These are phyloP conservation scores for Lepidium campestre DNA, from an alignment of 441 rosid genomes.

Conservation along the genomic window DNA sequence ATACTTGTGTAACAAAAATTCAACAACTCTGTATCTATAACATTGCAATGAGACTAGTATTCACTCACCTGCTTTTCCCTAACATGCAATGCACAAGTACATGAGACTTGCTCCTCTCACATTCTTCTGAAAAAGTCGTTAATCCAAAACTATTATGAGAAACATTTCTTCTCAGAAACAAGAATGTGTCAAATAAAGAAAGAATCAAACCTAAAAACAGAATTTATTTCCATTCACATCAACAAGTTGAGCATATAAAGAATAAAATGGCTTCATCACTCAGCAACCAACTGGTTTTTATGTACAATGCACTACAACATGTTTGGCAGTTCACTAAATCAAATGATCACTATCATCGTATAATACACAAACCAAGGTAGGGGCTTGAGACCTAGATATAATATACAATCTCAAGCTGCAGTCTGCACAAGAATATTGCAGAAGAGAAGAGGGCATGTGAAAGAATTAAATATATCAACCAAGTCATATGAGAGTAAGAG, in stretches of 20 bases:
- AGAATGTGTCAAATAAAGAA: neutral
- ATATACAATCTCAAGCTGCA: constrained; percentile 10
- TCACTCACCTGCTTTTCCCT: constrained; percentile 63
- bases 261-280: neutral
- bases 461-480: neutral
- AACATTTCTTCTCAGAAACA: neutral
- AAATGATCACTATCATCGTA: neutral
- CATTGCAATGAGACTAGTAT: neutral
- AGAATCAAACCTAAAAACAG: constrained; percentile 56
- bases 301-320: neutral
- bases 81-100: constrained; percentile 90
- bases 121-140: constrained; percentile 47
- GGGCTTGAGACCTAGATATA: neutral
- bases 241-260: neutral
- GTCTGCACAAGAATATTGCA: neutral
- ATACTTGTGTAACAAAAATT: neutral
- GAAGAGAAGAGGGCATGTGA: neutral
- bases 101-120: constrained; percentile 68
- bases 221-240: constrained; percentile 1
- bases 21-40: neutral
- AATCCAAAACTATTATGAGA: neutral
- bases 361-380: neutral
- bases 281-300: neutral
- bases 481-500: neutral
- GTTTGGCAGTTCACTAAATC: neutral